phyloP scores from a whole-genome alignment of 108 stramenopile genomes.

The Parmales sp. region DNA sequence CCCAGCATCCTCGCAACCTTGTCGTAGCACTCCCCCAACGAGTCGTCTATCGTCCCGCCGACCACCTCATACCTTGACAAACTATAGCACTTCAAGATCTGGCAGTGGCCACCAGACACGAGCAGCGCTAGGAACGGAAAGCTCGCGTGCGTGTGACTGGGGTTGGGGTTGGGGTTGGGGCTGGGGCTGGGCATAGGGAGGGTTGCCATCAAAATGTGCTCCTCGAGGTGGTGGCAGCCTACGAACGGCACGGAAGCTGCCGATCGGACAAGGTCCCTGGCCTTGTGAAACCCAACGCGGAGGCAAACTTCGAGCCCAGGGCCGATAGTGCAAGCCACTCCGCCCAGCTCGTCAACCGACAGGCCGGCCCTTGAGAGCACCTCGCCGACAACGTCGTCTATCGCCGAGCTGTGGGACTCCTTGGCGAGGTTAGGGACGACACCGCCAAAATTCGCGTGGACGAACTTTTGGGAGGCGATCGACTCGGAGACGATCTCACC shows the following conservation, averaged over 20 bases:
- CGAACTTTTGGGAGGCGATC: constrained; percentile 73
- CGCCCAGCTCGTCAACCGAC: constrained; percentile 73
- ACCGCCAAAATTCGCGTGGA: constrained; percentile 92
- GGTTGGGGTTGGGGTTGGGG: constrained; percentile 10
- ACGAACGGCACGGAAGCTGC: constrained; percentile 80
- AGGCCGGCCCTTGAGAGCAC: constrained; percentile 66
- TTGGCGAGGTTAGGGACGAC: constrained; percentile 84
- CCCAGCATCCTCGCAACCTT: constrained; percentile 87
- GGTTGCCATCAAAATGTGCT: constrained; percentile 88
- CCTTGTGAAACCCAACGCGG: constrained; percentile 78
- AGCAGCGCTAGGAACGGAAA: constrained; percentile 92
- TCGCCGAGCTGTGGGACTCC: constrained; percentile 68
- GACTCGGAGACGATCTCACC: constrained; percentile 86
- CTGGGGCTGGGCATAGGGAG: constrained; percentile 33
- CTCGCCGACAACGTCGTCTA: constrained; percentile 66
- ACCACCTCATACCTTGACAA: constrained; percentile 70
- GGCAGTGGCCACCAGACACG: constrained; percentile 92
- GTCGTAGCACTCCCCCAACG: constrained; percentile 82
- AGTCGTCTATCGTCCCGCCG: constrained; percentile 92
- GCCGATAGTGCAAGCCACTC: constrained; percentile 93
- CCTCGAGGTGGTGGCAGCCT: constrained; percentile 90
- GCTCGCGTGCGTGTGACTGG: constrained; percentile 28
- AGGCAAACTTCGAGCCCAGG: constrained; percentile 95
- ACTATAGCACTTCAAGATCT: constrained; percentile 72
- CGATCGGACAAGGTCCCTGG: constrained; percentile 55